These are phyloP conservation scores for Ophiocordyceps polyrhachis-furcata DNA, from an alignment of 2,329 filamentous ascomycete genomes.

Conservation along the genomic window DNA sequence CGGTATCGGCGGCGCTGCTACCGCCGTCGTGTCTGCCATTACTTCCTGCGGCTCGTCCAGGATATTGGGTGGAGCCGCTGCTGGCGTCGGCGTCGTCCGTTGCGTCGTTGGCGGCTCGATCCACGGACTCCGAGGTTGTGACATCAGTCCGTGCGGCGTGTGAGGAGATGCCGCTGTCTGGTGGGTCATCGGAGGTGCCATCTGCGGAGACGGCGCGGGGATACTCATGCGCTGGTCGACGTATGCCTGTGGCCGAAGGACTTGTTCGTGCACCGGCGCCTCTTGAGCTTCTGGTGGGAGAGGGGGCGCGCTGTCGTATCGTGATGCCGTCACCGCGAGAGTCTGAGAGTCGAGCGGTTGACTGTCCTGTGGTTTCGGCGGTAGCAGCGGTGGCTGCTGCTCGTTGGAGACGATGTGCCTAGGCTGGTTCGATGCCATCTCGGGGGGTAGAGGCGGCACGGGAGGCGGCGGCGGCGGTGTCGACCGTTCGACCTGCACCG, in stretches of 20 bases:
- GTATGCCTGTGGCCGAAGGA: not conserved
- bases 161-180: slow-evolving; percentile 1
- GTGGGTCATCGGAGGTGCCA: not conserved
- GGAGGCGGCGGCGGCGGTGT: slow-evolving; percentile 36
- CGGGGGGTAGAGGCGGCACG: slow-evolving; percentile 53
- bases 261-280: slow-evolving; percentile 4
- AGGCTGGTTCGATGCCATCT: slow-evolving; percentile 27
- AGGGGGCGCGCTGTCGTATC: slow-evolving; percentile 29
- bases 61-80: slow-evolving; percentile 23
- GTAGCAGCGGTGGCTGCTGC: slow-evolving; percentile 36
- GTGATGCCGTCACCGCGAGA: slow-evolving; percentile 12
- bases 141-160: slow-evolving; percentile 1
- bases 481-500: slow-evolving; percentile 11
- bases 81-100: not conserved
- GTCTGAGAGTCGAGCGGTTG: slow-evolving; percentile 8
- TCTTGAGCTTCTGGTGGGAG: slow-evolving; percentile 16
- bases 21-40: slow-evolving; percentile 26
- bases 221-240: slow-evolving; percentile 1
- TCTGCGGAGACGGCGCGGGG: not conserved
- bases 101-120: not conserved
- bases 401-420: slow-evolving; percentile 13
- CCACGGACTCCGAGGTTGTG: slow-evolving; percentile 6
- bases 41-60: slow-evolving; percentile 35
- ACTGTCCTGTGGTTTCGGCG: slow-evolving; percentile 16
- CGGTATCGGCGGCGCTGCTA: slow-evolving; percentile 68